phyloP scores from a whole-genome alignment of 1,139 yeast species.

The Wickerhamomyces sp. region DNA sequence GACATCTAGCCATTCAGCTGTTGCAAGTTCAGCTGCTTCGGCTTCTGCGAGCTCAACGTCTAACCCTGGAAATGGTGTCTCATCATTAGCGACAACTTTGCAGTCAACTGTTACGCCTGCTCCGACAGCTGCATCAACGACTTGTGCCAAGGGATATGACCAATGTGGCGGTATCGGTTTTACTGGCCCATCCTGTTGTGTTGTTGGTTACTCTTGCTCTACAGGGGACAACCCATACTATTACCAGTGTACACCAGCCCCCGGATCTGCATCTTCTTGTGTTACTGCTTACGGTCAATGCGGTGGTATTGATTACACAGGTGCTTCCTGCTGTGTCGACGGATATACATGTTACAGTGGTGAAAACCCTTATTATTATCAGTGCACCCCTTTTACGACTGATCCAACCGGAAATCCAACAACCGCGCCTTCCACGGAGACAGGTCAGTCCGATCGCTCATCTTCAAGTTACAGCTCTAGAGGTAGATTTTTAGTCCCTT shows the following conservation, averaged over 20 bases:
- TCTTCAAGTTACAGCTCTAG: background rate
- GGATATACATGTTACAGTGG: constrained; percentile 24
- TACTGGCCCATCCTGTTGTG: constrained; percentile 27
- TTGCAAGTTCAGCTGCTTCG: too few species aligned
- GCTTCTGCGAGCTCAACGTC: too few species aligned
- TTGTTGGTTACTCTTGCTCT: constrained; percentile 22
- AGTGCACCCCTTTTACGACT: background rate
- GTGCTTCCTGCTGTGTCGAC: constrained; percentile 26
- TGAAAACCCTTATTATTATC: constrained; percentile 9
- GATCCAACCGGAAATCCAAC: background rate
- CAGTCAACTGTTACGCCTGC: too few species aligned
- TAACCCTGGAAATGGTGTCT: background rate
- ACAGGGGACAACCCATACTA: constrained; percentile 11
- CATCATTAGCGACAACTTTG: background rate
- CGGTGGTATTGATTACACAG: constrained; percentile 27
- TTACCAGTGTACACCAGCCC: constrained; percentile 3
- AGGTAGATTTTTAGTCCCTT: background rate
- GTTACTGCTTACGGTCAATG: constrained; percentile 11
- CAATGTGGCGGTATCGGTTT: constrained; percentile 28
- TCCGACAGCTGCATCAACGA: too few species aligned
- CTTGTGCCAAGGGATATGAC: background rate
- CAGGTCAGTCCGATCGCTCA: background rate
- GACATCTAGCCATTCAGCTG: too few species aligned
- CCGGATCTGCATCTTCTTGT: constrained; percentile 4
- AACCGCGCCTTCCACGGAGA: background rate